Conservation (phyloP, 495 filamentous ascomycete species). For the Penicillium argentinense region DNA sequence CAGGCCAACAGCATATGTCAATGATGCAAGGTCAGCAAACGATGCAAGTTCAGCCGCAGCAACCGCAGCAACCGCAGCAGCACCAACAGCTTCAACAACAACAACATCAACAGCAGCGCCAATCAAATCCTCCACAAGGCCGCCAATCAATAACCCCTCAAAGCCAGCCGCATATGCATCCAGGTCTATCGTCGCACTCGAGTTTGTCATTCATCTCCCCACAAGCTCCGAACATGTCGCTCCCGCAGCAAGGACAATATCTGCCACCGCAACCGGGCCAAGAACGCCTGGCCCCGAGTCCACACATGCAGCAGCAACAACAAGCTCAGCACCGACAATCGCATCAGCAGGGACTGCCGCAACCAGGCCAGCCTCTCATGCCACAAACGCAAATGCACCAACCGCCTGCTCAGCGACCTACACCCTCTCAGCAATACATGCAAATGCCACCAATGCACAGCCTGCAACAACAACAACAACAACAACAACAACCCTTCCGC, state of each 20-base stretch:
- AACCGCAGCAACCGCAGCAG: conserved; percentile 1
- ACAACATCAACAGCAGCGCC: not conserved
- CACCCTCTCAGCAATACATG: conserved; percentile 20
- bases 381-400: conserved; percentile 31
- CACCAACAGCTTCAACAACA: conserved; percentile 1
- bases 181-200: not conserved
- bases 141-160: not conserved
- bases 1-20: conserved; percentile 6
- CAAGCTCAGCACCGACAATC: conserved; percentile 18
- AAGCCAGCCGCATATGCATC: not conserved
- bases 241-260: conserved; percentile 3
- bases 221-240: not conserved
- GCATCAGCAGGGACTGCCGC: conserved; percentile 10
- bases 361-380: conserved; percentile 20
- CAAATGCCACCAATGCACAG: conserved; percentile 28
- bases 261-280: conserved; percentile 9
- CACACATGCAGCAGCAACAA: conserved; percentile 16
- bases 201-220: not conserved
- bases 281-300: conserved; percentile 7
- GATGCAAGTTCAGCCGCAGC: conserved; percentile 2
- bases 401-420: conserved; percentile 16
- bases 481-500: too few species aligned
- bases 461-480: too few species aligned
- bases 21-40: conserved; percentile 6
- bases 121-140: not conserved